Percentiles rank a stretch among this genome's conserved stretches.
Evolutionary conservation across 78 protist genomes (phyloP).

Genomic region (Dictyostelium purpureum): DNA sequence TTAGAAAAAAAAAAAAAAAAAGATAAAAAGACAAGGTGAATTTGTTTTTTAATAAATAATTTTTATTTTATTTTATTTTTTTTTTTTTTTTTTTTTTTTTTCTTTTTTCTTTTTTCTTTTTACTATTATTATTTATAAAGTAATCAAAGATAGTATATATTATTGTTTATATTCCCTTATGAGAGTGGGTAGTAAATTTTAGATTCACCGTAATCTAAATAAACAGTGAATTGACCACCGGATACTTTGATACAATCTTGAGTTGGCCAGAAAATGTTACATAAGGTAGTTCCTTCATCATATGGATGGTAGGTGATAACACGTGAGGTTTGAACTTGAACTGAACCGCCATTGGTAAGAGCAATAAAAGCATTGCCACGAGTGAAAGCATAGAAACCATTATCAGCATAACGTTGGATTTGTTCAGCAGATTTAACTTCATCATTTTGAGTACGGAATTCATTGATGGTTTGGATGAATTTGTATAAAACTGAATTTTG

Average conservation of each 20-base stretch:
- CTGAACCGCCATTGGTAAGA: slow-evolving; percentile 86
- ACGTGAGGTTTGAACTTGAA: slow-evolving; percentile 40
- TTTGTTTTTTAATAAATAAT: too few species aligned
- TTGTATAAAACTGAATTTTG: slow-evolving; percentile 35
- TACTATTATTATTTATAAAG: too few species aligned
- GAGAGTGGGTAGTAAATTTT: slow-evolving; percentile 76
- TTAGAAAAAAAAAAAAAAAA: too few species aligned
- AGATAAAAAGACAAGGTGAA: too few species aligned
- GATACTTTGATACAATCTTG: slow-evolving; percentile 72
- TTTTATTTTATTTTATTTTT: too few species aligned
- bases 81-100: too few species aligned
- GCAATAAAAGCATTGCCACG: slow-evolving; percentile 87
- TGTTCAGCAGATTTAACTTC: slow-evolving; percentile 5
- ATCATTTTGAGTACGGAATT: not conserved
- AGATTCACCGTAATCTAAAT: slow-evolving; percentile 74
- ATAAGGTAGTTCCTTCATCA: slow-evolving; percentile 51
- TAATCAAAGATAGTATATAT: too few species aligned
- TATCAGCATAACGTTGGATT: slow-evolving; percentile 73
- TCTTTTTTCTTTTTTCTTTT: too few species aligned
- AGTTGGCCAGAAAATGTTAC: slow-evolving; percentile 73
- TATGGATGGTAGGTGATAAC: slow-evolving; percentile 77
- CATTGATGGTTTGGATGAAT: slow-evolving; percentile 24
- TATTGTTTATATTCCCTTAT: too few species aligned
- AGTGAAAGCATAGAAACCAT: slow-evolving; percentile 82
- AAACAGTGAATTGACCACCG: slow-evolving; percentile 33